These are phyloP conservation scores for Paraphysoderma sedebokerense DNA, from an alignment of 371 early-diverging fungal genomes.

Conservation along the genomic window DNA sequence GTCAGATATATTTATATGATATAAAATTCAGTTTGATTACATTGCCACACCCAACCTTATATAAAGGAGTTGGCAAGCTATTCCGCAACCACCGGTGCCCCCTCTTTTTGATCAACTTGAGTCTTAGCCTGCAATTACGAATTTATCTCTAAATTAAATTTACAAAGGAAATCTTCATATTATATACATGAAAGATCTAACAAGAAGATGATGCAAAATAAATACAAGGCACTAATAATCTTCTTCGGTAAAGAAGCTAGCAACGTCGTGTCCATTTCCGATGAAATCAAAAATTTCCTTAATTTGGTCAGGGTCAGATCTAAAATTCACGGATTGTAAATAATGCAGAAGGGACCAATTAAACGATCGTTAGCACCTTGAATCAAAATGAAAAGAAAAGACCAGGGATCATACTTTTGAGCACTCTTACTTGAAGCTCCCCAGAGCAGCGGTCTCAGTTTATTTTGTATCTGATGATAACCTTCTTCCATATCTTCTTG, in stretches of 20 bases:
- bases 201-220: neutral
- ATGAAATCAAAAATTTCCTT: neutral
- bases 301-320: too few species aligned
- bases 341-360: neutral
- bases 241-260: neutral
- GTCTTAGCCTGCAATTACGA: too few species aligned
- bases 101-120: too few species aligned
- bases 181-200: too few species aligned
- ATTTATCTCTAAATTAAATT: too few species aligned
- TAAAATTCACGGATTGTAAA: too few species aligned
- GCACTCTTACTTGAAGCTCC: neutral
- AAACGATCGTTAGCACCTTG: neutral
- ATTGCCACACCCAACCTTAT: too few species aligned
- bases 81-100: too few species aligned
- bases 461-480: neutral
- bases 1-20: too few species aligned
- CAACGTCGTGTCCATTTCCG: neutral
- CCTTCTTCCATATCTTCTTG: conserved; percentile 7
- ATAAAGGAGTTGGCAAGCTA: too few species aligned
- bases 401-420: neutral
- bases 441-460: neutral
- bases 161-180: too few species aligned
- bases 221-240: neutral
- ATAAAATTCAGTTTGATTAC: too few species aligned
- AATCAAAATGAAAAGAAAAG: neutral